A percentile compares a stretch with the other conserved stretches of the same genome.
phyloP scores from a whole-genome alignment of 805 yeast genomes.

The Pichia eremophila region DNA sequence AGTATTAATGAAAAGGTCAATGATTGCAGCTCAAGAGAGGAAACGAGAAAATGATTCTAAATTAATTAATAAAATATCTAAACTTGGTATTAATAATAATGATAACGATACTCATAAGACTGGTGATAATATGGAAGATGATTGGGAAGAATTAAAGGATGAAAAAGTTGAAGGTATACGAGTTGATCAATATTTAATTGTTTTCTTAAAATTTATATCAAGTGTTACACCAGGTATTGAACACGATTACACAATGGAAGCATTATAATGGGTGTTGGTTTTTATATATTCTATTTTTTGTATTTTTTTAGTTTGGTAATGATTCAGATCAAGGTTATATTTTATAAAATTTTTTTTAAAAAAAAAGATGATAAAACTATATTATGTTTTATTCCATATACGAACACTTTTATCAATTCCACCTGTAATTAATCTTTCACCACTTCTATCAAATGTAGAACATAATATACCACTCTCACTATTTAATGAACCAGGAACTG shows the following conservation, averaged over 20 bases:
- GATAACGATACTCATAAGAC: no score
- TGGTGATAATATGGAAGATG: conserved; percentile 18
- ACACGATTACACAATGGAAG: conserved; percentile 98
- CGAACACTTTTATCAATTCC: conserved; percentile 85
- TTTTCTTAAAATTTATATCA: conserved; percentile 87
- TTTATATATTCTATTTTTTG: no score
- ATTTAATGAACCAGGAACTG: conserved; percentile 62
- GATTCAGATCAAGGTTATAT: no score
- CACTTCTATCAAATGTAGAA: conserved; percentile 69
- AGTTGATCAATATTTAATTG: conserved; percentile 84
- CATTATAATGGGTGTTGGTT: conserved; percentile 41
- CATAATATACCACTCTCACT: conserved; percentile 62
- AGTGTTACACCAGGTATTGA: conserved; percentile 97
- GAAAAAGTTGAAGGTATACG: conserved; percentile 37
- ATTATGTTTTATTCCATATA: conserved; percentile 41
- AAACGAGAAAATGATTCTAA: conserved; percentile 15
- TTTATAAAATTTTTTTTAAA: no score
- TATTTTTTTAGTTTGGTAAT: no score
- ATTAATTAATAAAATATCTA: conserved; percentile 11
- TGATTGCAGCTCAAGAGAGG: conserved; percentile 29
- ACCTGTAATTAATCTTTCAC: conserved; percentile 73
- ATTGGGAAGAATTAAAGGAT: conserved; percentile 16
- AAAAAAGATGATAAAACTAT: no score
- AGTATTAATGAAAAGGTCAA: conserved; percentile 69
- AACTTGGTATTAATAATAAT: background rate